phyloP scores from a whole-genome alignment of 1,284 basidiomycete genomes.

The Wolfiporia cocos region DNA sequence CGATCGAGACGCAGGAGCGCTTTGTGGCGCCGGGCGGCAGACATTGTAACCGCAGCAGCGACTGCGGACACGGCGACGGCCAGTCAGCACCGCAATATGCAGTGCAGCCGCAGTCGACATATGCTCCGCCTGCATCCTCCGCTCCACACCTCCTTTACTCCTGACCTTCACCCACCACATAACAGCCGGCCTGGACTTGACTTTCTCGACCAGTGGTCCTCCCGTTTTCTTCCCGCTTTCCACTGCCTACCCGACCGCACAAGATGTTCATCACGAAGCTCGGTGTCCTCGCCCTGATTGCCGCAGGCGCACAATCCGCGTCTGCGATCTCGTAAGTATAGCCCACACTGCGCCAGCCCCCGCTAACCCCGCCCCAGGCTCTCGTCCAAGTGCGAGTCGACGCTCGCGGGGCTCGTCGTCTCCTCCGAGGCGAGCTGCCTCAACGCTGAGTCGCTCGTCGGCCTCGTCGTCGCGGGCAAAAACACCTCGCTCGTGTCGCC shows the following conservation, averaged over 20 bases:
- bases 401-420: constrained; percentile 30
- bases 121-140: too few species aligned
- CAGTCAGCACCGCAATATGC: constrained; percentile 4
- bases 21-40: too few species aligned
- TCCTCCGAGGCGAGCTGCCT: constrained; percentile 48
- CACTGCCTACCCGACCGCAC: neutral
- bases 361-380: constrained; percentile 21
- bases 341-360: constrained; percentile 2
- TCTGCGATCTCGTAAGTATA: constrained; percentile 12
- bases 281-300: constrained; percentile 4
- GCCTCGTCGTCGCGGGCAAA: constrained; percentile 31
- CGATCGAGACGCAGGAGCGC: neutral
- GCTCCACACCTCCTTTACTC: constrained; percentile 1
- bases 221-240: neutral
- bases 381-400: constrained; percentile 32
- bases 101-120: too few species aligned
- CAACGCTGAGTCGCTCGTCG: constrained; percentile 39
- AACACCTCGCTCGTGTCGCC: constrained; percentile 44
- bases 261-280: constrained; percentile 5
- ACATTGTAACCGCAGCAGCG: too few species aligned
- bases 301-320: constrained; percentile 3
- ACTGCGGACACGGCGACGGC: too few species aligned
- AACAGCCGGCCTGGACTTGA: neutral
- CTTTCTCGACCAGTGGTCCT: neutral
- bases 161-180: constrained; percentile 4